A percentile compares a stretch with the other conserved stretches of the same genome.
phyloP scores from a whole-genome alignment of 176 grass and related monocot genomes.

The Pharus latifolius region DNA sequence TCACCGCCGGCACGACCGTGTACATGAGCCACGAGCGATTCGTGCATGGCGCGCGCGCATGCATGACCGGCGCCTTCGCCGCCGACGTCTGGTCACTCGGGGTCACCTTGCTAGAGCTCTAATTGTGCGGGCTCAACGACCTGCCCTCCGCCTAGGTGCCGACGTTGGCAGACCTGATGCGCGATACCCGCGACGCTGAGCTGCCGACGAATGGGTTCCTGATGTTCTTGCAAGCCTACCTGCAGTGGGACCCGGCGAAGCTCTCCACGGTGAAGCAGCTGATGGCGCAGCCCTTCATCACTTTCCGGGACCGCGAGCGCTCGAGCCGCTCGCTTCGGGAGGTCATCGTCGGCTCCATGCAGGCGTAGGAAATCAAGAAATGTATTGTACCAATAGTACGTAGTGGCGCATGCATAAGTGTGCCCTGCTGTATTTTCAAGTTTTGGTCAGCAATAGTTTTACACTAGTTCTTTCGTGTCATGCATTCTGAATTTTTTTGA shows the following conservation, averaged over 20 bases:
- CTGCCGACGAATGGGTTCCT: slow-evolving; percentile 7
- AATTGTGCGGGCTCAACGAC: background rate
- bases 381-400: too few species aligned
- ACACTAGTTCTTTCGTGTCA: too few species aligned
- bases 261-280: background rate
- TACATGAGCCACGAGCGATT: slow-evolving; percentile 25
- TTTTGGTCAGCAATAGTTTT: too few species aligned
- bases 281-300: slow-evolving; percentile 6
- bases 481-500: too few species aligned
- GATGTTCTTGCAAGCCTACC: background rate
- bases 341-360: too few species aligned
- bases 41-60: background rate
- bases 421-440: too few species aligned
- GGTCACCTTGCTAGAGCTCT: slow-evolving; percentile 5
- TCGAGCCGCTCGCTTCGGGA: too few species aligned
- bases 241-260: slow-evolving; percentile 11
- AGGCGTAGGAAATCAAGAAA: too few species aligned
- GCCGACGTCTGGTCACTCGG: slow-evolving; percentile 16
- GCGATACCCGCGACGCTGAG: background rate
- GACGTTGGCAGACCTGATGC: background rate
- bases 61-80: background rate
- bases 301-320: background rate
- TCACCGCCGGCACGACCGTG: slow-evolving; percentile 20
- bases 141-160: background rate
- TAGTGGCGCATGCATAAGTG: too few species aligned